phyloP scores from a whole-genome alignment of 768 basidiomycete species.

The Tylopilus subfusipes region DNA sequence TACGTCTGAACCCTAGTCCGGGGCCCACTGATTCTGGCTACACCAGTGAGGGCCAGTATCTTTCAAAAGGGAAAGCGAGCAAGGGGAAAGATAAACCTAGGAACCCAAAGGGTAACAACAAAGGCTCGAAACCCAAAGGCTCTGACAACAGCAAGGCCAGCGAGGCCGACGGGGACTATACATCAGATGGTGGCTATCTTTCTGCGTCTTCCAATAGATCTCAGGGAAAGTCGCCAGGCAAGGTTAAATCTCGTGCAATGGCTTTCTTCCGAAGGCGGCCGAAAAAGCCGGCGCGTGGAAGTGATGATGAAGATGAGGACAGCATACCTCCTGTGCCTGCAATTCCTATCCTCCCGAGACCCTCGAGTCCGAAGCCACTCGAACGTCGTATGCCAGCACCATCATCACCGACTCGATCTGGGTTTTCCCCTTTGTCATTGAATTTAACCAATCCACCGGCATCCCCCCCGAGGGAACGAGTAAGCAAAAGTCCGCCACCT shows the following conservation, averaged over 20 bases:
- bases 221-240: conserved; percentile 26
- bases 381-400: conserved; percentile 21
- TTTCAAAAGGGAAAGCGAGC: conserved; percentile 20
- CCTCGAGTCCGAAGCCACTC: conserved; percentile 30
- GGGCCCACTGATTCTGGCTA: conserved; percentile 24
- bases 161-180: conserved; percentile 22
- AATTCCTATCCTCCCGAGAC: conserved; percentile 23
- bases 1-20: conserved; percentile 12
- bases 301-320: conserved; percentile 32
- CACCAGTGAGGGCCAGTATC: conserved; percentile 32
- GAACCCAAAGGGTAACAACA: conserved; percentile 18
- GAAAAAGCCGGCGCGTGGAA: conserved; percentile 23
- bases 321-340: conserved; percentile 32
- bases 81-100: conserved; percentile 20
- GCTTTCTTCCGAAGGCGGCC: conserved; percentile 32
- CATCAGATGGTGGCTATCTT: conserved; percentile 32
- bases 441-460: conserved; percentile 19
- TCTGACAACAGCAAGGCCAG: conserved; percentile 14
- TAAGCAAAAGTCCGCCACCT: conserved; percentile 30
- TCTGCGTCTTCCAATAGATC: conserved; percentile 35
- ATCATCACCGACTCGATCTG: conserved; percentile 28
- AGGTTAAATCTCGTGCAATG: conserved; percentile 31
- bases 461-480: conserved; percentile 17
- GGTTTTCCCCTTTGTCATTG: conserved; percentile 27
- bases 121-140: conserved; percentile 15